These are phyloP conservation scores for Claviceps fusiformis DNA, from an alignment of 2,329 filamentous ascomycete genomes.

Conservation along the genomic window DNA sequence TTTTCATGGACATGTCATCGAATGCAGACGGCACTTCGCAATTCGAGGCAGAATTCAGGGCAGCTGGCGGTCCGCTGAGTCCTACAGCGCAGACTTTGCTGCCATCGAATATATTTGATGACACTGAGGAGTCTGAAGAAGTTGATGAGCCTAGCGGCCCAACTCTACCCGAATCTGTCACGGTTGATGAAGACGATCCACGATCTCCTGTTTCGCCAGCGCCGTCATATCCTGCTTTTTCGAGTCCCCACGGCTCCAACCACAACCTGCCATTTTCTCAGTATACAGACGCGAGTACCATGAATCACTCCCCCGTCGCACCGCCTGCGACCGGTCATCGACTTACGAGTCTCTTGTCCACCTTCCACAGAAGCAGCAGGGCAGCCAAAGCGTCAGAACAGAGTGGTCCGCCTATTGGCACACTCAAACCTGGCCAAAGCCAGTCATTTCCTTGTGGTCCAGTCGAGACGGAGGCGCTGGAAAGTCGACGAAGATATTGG, in stretches of 20 bases:
- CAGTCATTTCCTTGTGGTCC: slow-evolving; percentile 58
- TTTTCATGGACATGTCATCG: slow-evolving; percentile 36
- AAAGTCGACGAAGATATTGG: slow-evolving; percentile 42
- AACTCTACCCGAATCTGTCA: slow-evolving; percentile 18
- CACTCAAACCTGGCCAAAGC: slow-evolving; percentile 57
- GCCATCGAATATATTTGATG: slow-evolving; percentile 53
- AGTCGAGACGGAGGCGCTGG: slow-evolving; percentile 40
- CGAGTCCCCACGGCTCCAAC: slow-evolving; percentile 48
- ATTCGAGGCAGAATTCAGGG: slow-evolving; percentile 49
- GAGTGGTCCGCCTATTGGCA: slow-evolving; percentile 49
- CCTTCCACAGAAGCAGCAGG: slow-evolving; percentile 46
- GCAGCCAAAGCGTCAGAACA: slow-evolving; percentile 38
- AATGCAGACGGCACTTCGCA: slow-evolving; percentile 28
- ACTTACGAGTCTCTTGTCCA: slow-evolving; percentile 42
- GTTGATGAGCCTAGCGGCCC: slow-evolving; percentile 22
- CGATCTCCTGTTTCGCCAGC: slow-evolving; percentile 49
- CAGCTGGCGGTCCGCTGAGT: slow-evolving; percentile 56
- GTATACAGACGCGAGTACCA: slow-evolving; percentile 28
- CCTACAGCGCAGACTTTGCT: slow-evolving; percentile 63
- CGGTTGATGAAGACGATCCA: slow-evolving; percentile 27
- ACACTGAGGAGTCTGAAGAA: slow-evolving; percentile 41
- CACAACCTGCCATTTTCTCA: slow-evolving; percentile 43
- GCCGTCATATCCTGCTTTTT: slow-evolving; percentile 41
- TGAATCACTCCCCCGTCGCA: slow-evolving; percentile 26
- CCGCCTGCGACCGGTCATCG: slow-evolving; percentile 17